Evolutionary conservation across 108 stramenopile species (phyloP).

Genomic region (Cyclotella atomus): DNA sequence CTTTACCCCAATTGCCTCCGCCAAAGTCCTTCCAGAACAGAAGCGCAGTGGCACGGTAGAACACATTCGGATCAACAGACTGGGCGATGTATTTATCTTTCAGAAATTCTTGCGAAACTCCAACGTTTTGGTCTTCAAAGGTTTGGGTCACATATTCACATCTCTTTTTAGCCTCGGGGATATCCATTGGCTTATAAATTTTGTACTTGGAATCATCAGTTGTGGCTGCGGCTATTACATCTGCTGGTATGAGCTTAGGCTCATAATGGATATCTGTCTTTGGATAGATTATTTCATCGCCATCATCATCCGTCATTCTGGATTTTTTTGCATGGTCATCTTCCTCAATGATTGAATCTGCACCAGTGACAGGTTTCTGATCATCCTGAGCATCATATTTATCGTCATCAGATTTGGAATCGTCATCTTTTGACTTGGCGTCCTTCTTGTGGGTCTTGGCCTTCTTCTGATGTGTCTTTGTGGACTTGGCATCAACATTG

Average conservation of each 20-base stretch:
- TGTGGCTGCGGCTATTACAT: not conserved
- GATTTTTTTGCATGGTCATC: slow-evolving; percentile 5
- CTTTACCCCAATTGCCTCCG: slow-evolving; percentile 32
- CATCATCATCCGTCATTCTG: not conserved
- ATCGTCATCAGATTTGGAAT: slow-evolving; percentile 8
- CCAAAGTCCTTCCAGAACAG: slow-evolving; percentile 70
- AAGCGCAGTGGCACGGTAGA: slow-evolving; percentile 63
- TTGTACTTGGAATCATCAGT: not conserved
- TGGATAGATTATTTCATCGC: not conserved
- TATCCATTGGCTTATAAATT: not conserved
- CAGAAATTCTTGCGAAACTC: slow-evolving; percentile 27
- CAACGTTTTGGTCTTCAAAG: slow-evolving; percentile 36
- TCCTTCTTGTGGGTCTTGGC: not conserved
- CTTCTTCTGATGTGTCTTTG: slow-evolving; percentile 5
- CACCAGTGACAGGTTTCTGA: too few species aligned
- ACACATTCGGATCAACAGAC: slow-evolving; percentile 53
- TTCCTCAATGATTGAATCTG: too few species aligned
- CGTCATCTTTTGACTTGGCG: too few species aligned
- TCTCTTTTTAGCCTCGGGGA: slow-evolving; percentile 32
- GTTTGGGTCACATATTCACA: slow-evolving; percentile 50
- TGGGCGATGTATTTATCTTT: slow-evolving; percentile 43
- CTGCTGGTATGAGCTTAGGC: slow-evolving; percentile 11
- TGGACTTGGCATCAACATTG: not conserved
- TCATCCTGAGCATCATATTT: slow-evolving; percentile 2
- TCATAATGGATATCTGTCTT: not conserved